Evolutionary conservation across 2,329 filamentous ascomycete species (phyloP).

Genomic region (Huntiella savannae): DNA sequence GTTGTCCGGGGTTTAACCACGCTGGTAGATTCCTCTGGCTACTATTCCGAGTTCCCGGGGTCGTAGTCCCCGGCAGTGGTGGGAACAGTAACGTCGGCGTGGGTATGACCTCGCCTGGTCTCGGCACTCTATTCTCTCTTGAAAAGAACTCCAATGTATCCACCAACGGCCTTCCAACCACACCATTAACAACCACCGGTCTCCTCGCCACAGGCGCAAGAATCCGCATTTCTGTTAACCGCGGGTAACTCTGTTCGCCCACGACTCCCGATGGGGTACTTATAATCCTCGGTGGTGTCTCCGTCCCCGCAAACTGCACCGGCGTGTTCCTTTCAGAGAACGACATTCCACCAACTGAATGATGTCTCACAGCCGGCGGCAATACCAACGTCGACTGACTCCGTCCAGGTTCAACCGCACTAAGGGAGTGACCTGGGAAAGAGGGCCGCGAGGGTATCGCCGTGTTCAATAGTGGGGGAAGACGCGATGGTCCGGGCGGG

Average conservation of each 20-base stretch:
- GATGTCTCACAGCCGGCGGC: background rate
- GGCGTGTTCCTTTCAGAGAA: background rate
- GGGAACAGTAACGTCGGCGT: slow-evolving; percentile 4
- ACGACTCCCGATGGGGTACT: slow-evolving; percentile 37
- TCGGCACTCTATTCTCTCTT: no score
- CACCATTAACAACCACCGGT: slow-evolving; percentile 22
- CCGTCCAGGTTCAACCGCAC: slow-evolving; percentile 2
- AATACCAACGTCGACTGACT: slow-evolving; percentile 5
- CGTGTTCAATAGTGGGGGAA: no score
- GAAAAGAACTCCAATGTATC: slow-evolving; percentile 24
- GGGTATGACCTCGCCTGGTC: no score
- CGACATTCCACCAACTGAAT: slow-evolving; percentile 5
- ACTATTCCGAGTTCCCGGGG: background rate
- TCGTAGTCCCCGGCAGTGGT: background rate
- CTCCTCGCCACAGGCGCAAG: slow-evolving; percentile 34
- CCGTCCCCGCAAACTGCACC: background rate
- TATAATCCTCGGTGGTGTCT: slow-evolving; percentile 31
- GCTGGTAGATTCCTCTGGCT: background rate
- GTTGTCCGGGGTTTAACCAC: background rate
- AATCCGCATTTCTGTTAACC: slow-evolving; percentile 25
- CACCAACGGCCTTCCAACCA: slow-evolving; percentile 25
- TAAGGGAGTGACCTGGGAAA: background rate
- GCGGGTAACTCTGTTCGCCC: slow-evolving; percentile 15
- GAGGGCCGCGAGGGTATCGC: no score
- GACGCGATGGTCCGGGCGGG: no score